phyloP scores from a whole-genome alignment of 257 asterid genomes.

The Gynochthodes officinalis region DNA sequence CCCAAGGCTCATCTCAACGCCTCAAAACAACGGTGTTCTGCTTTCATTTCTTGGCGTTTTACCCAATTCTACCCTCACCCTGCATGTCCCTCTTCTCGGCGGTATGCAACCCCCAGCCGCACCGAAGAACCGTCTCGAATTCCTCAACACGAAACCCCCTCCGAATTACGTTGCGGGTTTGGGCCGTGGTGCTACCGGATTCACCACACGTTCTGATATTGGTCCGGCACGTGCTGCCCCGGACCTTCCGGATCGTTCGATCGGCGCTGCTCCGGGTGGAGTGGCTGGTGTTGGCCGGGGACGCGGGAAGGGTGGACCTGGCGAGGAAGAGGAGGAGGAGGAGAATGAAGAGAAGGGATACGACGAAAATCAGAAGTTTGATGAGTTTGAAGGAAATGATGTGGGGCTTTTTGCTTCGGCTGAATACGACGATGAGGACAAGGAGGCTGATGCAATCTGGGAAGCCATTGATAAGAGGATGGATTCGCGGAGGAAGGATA shows the following conservation, averaged over 20 bases:
- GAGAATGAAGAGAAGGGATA: slow-evolving; percentile 76
- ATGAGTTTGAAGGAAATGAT: slow-evolving; percentile 89
- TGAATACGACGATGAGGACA: slow-evolving; percentile 93
- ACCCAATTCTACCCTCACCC: slow-evolving; percentile 52
- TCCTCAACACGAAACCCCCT: slow-evolving; percentile 62
- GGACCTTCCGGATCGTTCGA: slow-evolving; percentile 67
- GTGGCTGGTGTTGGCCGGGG: slow-evolving; percentile 63
- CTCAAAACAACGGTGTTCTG: slow-evolving; percentile 23
- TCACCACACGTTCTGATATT: slow-evolving; percentile 92
- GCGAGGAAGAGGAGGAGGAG: slow-evolving; percentile 78
- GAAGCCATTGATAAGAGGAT: slow-evolving; percentile 77
- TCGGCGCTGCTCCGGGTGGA: slow-evolving; percentile 37
- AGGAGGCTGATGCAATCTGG: slow-evolving; percentile 87
- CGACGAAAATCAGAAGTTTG: slow-evolving; percentile 91
- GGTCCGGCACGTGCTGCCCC: slow-evolving; percentile 98
- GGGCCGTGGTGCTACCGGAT: slow-evolving; percentile 98
- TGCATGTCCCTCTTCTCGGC: slow-evolving; percentile 51
- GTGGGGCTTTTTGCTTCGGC: slow-evolving; percentile 90
- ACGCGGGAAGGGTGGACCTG: slow-evolving; percentile 52
- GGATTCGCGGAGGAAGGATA: slow-evolving; percentile 85
- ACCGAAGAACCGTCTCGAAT: slow-evolving; percentile 51
- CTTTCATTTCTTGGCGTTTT: slow-evolving; percentile 49
- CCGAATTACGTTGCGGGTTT: slow-evolving; percentile 84
- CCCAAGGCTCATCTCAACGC: slow-evolving; percentile 40
- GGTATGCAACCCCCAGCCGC: slow-evolving; percentile 73